phyloP scores from a whole-genome alignment of 2,329 filamentous ascomycete species.

The Aspergillus amoenus region DNA sequence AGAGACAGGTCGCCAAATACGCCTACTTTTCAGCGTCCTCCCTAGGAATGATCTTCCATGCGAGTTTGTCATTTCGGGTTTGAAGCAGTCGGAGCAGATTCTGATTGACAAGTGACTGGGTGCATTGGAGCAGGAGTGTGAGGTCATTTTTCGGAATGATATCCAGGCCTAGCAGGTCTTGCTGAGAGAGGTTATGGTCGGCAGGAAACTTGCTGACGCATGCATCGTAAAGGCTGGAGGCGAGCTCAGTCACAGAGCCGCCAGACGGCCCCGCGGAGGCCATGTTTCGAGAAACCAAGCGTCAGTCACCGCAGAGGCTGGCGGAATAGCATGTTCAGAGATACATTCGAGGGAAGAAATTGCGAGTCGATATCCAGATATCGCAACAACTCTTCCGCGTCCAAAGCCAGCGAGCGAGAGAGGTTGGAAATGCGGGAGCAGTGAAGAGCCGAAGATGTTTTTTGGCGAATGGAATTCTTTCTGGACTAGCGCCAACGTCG shows the following conservation, averaged over 20 bases:
- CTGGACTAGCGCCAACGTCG: constrained; percentile 22
- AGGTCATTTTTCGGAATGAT: constrained; percentile 47
- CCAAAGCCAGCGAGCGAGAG: neutral
- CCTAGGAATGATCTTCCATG: constrained; percentile 49
- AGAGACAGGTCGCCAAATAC: neutral
- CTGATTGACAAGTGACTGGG: constrained; percentile 46
- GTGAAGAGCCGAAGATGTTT: constrained; percentile 22
- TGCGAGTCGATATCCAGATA: neutral
- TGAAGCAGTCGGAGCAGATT: constrained; percentile 48
- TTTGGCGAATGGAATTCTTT: constrained; percentile 26
- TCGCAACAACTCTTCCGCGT: neutral
- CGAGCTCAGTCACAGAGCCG: constrained; percentile 37
- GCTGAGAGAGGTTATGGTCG: constrained; percentile 48
- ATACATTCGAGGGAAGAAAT: constrained; percentile 17
- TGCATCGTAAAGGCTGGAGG: constrained; percentile 46
- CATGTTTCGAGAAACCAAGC: constrained; percentile 27
- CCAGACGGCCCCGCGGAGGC: constrained; percentile 34
- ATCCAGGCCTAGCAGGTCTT: constrained; percentile 44
- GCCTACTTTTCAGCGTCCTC: constrained; percentile 51
- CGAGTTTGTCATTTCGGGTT: constrained; percentile 43
- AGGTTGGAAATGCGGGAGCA: neutral
- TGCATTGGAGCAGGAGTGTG: constrained; percentile 43
- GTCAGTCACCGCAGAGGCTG: constrained; percentile 32
- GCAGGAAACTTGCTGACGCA: constrained; percentile 40
- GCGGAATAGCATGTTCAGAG: constrained; percentile 35